Evolutionary conservation across 2,329 filamentous ascomycete species (phyloP).

Genomic region (Ophiostoma australiae): DNA sequence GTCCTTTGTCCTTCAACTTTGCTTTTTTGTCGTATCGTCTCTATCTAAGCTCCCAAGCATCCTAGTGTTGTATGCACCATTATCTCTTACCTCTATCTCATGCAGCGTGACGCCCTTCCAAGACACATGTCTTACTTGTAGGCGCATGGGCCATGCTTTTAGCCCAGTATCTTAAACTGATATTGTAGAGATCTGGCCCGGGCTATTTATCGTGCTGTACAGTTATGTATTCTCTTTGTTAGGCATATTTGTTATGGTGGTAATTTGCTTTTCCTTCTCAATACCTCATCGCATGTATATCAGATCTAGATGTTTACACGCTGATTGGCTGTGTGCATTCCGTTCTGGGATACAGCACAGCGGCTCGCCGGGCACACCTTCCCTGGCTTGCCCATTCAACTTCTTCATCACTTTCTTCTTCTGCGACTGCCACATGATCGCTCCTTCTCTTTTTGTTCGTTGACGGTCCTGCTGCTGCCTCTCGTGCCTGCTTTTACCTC

Average conservation of each 20-base stretch:
- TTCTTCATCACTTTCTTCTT: neutral
- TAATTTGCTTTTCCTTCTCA: neutral
- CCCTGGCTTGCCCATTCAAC: neutral
- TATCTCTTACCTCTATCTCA: neutral
- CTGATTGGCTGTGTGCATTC: neutral
- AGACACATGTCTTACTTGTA: neutral
- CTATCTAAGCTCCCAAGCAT: neutral
- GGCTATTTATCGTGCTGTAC: neutral
- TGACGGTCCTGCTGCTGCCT: neutral
- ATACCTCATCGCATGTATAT: neutral
- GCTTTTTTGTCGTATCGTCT: neutral
- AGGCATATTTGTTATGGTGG: neutral
- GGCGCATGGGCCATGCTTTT: neutral
- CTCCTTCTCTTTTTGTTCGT: neutral
- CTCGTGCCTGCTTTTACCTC: neutral
- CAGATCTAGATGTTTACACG: neutral
- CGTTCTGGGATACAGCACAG: neutral
- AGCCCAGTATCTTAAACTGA: neutral
- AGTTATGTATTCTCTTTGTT: neutral
- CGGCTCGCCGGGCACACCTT: conserved; percentile 5
- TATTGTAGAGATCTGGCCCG: neutral
- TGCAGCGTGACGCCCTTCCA: conserved; percentile 5
- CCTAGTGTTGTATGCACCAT: neutral
- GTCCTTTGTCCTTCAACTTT: neutral
- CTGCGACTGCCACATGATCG: neutral